These are phyloP conservation scores for Termitomyces sp. DNA, from an alignment of 768 basidiomycete genomes.

Conservation along the genomic window DNA sequence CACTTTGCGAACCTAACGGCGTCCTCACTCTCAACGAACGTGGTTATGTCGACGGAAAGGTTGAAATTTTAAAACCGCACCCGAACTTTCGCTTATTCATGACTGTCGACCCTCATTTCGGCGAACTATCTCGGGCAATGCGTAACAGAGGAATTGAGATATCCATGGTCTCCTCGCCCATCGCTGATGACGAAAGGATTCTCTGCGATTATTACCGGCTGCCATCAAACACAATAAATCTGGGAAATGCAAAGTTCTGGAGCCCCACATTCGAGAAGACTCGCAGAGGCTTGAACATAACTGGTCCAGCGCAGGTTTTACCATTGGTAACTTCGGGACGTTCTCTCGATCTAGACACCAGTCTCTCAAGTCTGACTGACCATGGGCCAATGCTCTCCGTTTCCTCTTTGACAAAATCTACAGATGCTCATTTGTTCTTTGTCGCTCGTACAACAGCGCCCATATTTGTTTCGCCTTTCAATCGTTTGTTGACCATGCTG, in stretches of 20 bases:
- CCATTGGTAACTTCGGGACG: constrained; percentile 32
- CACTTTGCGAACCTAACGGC: constrained; percentile 88
- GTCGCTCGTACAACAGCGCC: constrained; percentile 31
- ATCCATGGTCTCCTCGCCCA: constrained; percentile 36
- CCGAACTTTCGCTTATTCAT: constrained; percentile 91
- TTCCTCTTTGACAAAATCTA: constrained; percentile 10
- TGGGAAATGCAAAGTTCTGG: constrained; percentile 8
- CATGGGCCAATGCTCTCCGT: constrained; percentile 31
- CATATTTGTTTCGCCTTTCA: constrained; percentile 25
- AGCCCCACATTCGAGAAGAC: constrained; percentile 28
- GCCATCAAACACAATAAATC: constrained; percentile 22
- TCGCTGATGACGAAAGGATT: constrained; percentile 43
- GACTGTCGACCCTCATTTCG: constrained; percentile 86
- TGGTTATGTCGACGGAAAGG: constrained; percentile 73
- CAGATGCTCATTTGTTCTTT: constrained; percentile 31
- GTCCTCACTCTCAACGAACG: constrained; percentile 83
- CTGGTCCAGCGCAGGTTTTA: not conserved
- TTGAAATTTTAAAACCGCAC: constrained; percentile 78
- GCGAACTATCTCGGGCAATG: constrained; percentile 97
- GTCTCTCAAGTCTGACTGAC: constrained; percentile 39
- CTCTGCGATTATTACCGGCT: constrained; percentile 48
- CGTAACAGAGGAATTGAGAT: constrained; percentile 95
- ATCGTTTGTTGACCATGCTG: constrained; percentile 22
- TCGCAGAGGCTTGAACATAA: constrained; percentile 29
- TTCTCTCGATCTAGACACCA: constrained; percentile 46